Conservation (phyloP, 2,329 filamentous ascomycete species). For the Claviceps pazoutovae region DNA sequence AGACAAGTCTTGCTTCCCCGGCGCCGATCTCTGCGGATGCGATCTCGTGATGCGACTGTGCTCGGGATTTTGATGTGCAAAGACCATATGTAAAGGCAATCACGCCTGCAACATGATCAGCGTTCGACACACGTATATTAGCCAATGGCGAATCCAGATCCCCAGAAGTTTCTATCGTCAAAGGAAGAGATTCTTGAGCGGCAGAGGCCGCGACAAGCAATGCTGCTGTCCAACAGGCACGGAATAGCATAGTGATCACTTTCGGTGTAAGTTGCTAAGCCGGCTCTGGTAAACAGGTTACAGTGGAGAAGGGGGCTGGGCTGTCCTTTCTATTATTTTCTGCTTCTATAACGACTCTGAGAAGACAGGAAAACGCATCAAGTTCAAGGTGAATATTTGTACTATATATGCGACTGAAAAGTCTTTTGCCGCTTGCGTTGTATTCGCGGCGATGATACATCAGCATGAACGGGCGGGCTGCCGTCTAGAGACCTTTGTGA, state of each 20-base stretch:
- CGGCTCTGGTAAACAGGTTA: too few species aligned
- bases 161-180: background rate
- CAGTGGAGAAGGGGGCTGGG: too few species aligned
- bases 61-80: background rate
- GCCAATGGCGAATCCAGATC: background rate
- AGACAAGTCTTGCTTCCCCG: conserved; percentile 1
- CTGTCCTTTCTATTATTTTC: background rate
- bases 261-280: background rate
- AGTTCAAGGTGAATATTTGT: too few species aligned
- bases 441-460: too few species aligned
- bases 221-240: background rate
- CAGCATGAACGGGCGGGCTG: too few species aligned
- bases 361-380: too few species aligned
- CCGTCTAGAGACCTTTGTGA: too few species aligned
- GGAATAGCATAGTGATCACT: background rate
- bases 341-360: background rate
- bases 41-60: conserved; percentile 6
- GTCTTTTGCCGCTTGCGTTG: too few species aligned
- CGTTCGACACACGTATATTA: background rate
- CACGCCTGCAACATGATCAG: background rate
- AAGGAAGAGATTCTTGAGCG: background rate
- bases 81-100: background rate
- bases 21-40: conserved; percentile 13
- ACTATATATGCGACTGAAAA: too few species aligned
- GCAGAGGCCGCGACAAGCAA: background rate